Evolutionary conservation across 164 flowering plant genomes (phyloP).

Genomic region (Vitis amurensis): DNA sequence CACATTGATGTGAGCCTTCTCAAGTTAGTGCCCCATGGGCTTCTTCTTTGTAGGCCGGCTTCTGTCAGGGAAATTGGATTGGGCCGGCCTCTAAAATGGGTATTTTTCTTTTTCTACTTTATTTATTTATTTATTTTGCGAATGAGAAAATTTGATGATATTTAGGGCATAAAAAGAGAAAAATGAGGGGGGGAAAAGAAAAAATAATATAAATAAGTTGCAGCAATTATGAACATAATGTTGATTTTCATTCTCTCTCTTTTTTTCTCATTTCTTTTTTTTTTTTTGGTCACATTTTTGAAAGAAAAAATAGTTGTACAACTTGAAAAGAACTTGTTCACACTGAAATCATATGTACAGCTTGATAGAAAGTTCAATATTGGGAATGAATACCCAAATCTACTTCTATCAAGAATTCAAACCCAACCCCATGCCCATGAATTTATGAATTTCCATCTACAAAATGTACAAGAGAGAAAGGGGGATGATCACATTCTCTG

Average conservation of each 20-base stretch:
- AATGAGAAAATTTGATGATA: too few relatives aligned
- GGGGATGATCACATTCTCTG: background rate
- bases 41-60: too few relatives aligned
- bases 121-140: too few relatives aligned
- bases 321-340: slow-evolving; percentile 7
- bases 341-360: slow-evolving; percentile 16
- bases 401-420: background rate
- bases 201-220: too few relatives aligned
- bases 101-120: too few relatives aligned
- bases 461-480: slow-evolving; percentile 13
- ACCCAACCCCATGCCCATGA: slow-evolving; percentile 10
- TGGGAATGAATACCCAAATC: slow-evolving; percentile 5
- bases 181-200: too few relatives aligned
- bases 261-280: background rate
- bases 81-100: too few relatives aligned
- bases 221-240: background rate
- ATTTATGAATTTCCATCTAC: slow-evolving; percentile 18
- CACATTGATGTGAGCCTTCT: too few relatives aligned
- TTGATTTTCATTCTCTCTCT: background rate
- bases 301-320: slow-evolving; percentile 12
- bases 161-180: too few relatives aligned
- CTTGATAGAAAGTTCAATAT: slow-evolving; percentile 7
- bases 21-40: too few relatives aligned
- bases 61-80: too few relatives aligned
- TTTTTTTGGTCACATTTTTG: background rate